A percentile compares a stretch with the other conserved stretches of the same genome.
These are phyloP conservation scores for Fraxinus excelsior DNA, from an alignment of 257 asterid species.

Conservation along the genomic window DNA sequence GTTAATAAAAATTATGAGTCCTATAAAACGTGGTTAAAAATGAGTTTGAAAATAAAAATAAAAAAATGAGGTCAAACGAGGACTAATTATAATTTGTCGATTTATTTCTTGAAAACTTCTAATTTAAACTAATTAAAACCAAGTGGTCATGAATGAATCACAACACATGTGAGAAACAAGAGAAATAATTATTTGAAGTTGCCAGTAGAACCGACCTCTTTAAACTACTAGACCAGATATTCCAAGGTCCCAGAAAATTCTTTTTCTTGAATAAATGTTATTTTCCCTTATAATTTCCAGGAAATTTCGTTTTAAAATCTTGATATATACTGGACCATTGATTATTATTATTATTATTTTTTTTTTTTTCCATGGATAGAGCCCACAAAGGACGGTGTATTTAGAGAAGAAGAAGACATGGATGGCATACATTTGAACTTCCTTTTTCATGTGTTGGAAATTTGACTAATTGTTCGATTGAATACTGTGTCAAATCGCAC, in stretches of 20 bases:
- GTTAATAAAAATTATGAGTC: no score
- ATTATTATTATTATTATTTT: no score
- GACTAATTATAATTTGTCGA: no score
- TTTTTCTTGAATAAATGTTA: constrained; percentile 7
- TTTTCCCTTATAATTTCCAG: constrained; percentile 20
- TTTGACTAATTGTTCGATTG: no score
- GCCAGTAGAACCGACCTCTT: constrained; percentile 20
- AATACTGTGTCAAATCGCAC: background rate
- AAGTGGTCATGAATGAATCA: constrained; percentile 29
- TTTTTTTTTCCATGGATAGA: background rate
- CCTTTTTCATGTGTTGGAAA: background rate
- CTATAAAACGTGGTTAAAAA: no score
- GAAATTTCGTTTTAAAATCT: constrained; percentile 1
- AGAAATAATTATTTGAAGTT: constrained; percentile 22
- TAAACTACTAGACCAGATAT: background rate
- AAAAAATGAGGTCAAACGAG: no score
- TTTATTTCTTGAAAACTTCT: no score
- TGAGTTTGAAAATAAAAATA: no score
- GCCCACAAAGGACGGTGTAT: background rate
- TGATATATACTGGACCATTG: background rate
- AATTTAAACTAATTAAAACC: background rate
- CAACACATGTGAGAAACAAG: constrained; percentile 21
- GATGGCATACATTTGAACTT: background rate
- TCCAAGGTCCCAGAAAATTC: background rate
- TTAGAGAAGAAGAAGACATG: background rate